phyloP scores from a whole-genome alignment of 768 basidiomycete genomes.

The Lanmaoa pseudosensibilis region DNA sequence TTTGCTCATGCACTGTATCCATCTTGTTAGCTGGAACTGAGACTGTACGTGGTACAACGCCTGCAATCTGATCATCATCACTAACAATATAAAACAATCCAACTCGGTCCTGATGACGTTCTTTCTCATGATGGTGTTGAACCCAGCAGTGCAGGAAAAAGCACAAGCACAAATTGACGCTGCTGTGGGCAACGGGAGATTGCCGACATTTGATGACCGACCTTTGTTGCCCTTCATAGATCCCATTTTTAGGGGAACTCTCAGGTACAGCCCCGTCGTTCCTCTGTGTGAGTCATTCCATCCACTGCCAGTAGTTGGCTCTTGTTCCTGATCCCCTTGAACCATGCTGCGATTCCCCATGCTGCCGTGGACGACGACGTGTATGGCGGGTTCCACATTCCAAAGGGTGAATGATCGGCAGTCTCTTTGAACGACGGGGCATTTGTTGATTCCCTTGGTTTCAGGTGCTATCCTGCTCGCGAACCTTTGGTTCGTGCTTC shows the following conservation, averaged over 20 bases:
- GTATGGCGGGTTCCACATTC: too few relatives aligned
- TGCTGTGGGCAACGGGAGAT: constrained; percentile 1
- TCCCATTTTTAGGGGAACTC: constrained; percentile 7
- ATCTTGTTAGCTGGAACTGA: neutral
- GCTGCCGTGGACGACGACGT: too few relatives aligned
- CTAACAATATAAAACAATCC: neutral
- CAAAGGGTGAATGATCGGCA: too few relatives aligned
- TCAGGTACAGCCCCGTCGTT: neutral
- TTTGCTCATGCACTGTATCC: neutral
- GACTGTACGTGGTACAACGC: neutral
- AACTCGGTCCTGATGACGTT: constrained; percentile 2
- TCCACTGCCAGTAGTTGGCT: too few relatives aligned
- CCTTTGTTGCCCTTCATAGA: constrained; percentile 7
- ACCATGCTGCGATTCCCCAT: too few relatives aligned
- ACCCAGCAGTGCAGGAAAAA: too few relatives aligned
- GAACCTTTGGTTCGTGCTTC: constrained; percentile 6
- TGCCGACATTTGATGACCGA: constrained; percentile 11
- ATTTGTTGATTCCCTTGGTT: too few relatives aligned
- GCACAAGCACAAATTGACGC: constrained; percentile 12
- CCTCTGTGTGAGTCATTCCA: constrained; percentile 3
- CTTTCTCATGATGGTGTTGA: constrained; percentile 9
- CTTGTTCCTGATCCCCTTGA: neutral
- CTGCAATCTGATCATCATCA: neutral
- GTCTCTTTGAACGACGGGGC: too few relatives aligned
- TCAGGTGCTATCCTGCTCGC: constrained; percentile 7